These are phyloP conservation scores for Amphirosellinia nigrospora DNA, from an alignment of 495 filamentous ascomycete genomes.

Conservation along the genomic window DNA sequence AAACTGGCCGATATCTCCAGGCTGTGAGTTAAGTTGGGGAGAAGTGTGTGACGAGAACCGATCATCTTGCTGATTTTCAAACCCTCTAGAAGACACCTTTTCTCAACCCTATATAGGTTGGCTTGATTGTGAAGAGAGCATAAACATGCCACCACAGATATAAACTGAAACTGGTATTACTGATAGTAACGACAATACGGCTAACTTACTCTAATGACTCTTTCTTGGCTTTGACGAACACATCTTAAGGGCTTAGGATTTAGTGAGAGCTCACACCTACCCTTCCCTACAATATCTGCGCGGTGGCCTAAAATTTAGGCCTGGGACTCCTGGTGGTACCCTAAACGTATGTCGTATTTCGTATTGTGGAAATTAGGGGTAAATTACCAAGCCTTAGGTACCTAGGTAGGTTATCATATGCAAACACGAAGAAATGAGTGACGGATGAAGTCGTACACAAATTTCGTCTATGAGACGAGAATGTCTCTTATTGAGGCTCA, in stretches of 20 bases:
- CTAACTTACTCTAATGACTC: neutral
- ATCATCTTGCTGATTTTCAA: neutral
- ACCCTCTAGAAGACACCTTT: neutral
- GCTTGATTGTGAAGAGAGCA: neutral
- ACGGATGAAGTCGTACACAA: neutral
- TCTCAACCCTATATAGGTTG: neutral
- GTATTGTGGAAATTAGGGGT: neutral
- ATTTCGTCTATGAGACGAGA: neutral
- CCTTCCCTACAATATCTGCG: neutral
- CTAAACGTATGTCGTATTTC: neutral
- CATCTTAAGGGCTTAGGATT: neutral
- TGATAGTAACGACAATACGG: neutral
- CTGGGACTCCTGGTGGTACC: neutral
- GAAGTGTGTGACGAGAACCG: neutral
- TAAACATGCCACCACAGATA: neutral
- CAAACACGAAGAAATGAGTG: neutral
- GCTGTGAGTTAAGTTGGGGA: neutral
- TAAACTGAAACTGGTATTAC: no score
- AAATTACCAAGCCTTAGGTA: neutral
- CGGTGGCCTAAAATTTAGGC: neutral
- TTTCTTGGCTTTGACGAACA: neutral
- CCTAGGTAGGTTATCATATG: neutral
- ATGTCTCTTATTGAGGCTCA: neutral
- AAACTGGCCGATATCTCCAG: no score
- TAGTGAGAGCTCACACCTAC: neutral